Evolutionary conservation across 768 basidiomycete species (phyloP), one percentile per base, ranked within the genome.

Genomic region (Rhodocollybia butyracea): DNA sequence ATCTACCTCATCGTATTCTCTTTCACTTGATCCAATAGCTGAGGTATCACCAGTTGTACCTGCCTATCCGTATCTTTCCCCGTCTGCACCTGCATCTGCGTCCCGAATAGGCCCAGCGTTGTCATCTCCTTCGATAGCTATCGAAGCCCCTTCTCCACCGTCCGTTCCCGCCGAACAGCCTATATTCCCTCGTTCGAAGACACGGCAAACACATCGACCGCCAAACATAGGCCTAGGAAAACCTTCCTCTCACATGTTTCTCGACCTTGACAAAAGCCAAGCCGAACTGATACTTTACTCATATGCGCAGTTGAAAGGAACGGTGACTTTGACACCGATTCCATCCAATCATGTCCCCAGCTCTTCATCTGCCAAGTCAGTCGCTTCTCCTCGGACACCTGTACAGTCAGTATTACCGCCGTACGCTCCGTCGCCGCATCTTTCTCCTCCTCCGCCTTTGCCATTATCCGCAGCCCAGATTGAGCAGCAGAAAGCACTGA

Each of bases 241-340:
- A 1, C 75, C 80, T 4, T 76, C 73, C 56, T 66, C 76, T 17
- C 70, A 76, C 3, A 67, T 75, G 15, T 79, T 82, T 63, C 70
- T 79, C 31, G 68, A 75, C 32, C 40, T 53, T 17, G 31, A 36
- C 21, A 26, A 32, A 22, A 67, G 77, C 3, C 81, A 81, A 56
- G 76, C 79, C 0, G 88, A 93, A 59, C 71, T 90, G 17, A 81
- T 94, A 19, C 78, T 94, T 2, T 94, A 94, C 67, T 85, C 92
- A 0, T 94, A 94, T 61, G 90, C 85, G 0, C 89, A 94, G 55
- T 77, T 94, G 30, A 72, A 81, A 5, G 93, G 93, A 4, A 81
- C 82, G 0, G 74, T 89, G 17, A 72, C 79, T 22, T 68, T 93
- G 57, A 74, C 80, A 5, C 81, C 87, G 1, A 64, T 73, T 3